Base-by-base conservation (phyloP, 2,329 filamentous ascomycete species). In the Xylariomycetidae sp. region DNA sequence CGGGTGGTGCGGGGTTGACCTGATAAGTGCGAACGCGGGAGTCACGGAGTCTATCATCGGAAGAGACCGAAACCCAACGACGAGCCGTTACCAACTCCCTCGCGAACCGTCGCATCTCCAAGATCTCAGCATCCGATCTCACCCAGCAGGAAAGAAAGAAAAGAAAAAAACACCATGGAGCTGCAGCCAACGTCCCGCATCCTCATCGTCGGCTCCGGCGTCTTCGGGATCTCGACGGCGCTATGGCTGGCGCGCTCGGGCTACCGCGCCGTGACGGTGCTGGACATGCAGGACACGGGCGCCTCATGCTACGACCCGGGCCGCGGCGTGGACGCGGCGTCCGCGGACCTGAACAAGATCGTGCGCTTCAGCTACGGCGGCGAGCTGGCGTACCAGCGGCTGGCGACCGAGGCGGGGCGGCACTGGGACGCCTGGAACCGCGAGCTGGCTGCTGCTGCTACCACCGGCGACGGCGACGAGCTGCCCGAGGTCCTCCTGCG, bases 211-310 rank as follows among this genome's bases (percentile, higher is more conserved):
- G 64, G 64, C 12, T 61, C 58, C 3, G 63, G 63, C 20, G 56
- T 61, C 32, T 66, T 61, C 39, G 61, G 64, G 27, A 52, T 65
- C 25, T 38, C 56, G 35, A 67, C 61, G 6, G 65, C 66, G 1
- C 44, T 68, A 18, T 61, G 65, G 42, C 56, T 69, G 5, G 59
- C 58, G 6, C 50, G 54, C 29, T 48, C 62, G 9, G 70, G 68
- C 4, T 74, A 71, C 46, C 54, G 14, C 5, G 56, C 66, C 38
- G 55, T 73, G 17, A 70, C 59, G 7, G 58, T 74, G 9, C 56
- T 74, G 20, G 70, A 74, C 44, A 59, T 59, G 40, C 64, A 72
- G 42, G 52, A 61, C 13, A 56, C 68, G 20, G 55, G 64, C 10
- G 34, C 60, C 20, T 52, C 53, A 1, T 47, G 46, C 0, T 72